A percentile compares a stretch with the other conserved stretches of the same genome.
Evolutionary conservation across 192 early-diverging fungal genomes (phyloP).

Genomic region (Coemansia pectinata): DNA sequence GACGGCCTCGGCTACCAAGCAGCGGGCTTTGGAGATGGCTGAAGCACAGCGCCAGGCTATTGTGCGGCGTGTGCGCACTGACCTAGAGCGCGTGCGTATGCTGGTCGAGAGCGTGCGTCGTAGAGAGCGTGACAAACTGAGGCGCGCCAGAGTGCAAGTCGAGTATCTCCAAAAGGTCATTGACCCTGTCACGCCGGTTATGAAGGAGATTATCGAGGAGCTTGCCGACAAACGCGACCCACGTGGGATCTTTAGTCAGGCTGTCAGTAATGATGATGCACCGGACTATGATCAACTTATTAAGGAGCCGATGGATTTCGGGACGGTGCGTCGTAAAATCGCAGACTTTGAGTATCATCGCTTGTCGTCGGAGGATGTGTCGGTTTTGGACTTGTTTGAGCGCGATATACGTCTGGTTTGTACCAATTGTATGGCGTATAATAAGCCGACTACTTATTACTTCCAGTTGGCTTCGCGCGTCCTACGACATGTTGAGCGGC

Average conservation of each 20-base stretch:
- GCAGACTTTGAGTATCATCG: conserved; percentile 57
- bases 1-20: conserved; percentile 80
- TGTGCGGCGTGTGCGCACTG: conserved; percentile 65
- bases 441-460: conserved; percentile 50
- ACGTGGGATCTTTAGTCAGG: conserved; percentile 65
- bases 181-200: conserved; percentile 69
- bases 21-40: conserved; percentile 77
- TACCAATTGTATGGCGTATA: conserved; percentile 51
- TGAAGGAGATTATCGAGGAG: conserved; percentile 67
- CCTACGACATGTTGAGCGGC: conserved; percentile 24
- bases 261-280: conserved; percentile 65
- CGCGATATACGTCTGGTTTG: conserved; percentile 43
- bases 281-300: conserved; percentile 79
- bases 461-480: conserved; percentile 41
- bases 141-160: conserved; percentile 58
- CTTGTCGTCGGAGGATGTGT: not conserved
- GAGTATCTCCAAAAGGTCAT: conserved; percentile 67
- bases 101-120: conserved; percentile 74
- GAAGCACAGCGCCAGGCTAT: conserved; percentile 68
- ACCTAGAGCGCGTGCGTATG: conserved; percentile 86
- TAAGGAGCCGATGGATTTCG: conserved; percentile 76
- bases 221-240: conserved; percentile 71
- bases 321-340: conserved; percentile 63
- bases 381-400: conserved; percentile 61
- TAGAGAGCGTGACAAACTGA: conserved; percentile 72